Conservation (phyloP, 768 basidiomycete species). For the Strobilomyces dryophilus region DNA sequence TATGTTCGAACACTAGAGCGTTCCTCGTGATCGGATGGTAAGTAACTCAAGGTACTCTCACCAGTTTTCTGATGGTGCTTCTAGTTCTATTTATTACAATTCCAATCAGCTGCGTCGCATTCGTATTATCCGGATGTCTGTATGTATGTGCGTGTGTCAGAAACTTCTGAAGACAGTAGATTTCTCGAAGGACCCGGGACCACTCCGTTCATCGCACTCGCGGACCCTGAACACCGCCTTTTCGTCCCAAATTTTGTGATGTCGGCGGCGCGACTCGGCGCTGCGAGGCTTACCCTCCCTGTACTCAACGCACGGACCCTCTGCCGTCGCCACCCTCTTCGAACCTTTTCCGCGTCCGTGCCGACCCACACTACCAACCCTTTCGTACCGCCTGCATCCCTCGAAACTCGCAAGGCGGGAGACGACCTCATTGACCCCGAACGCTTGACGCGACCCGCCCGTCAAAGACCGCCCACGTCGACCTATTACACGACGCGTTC, state of each 20-base stretch:
- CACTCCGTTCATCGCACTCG: background rate
- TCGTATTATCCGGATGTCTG: too few species aligned
- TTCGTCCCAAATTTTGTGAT: conserved; percentile 9
- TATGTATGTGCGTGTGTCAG: too few species aligned
- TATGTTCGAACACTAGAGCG: too few species aligned
- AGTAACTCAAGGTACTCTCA: too few species aligned
- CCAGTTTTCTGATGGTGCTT: too few species aligned
- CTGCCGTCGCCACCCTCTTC: background rate
- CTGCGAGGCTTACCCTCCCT: conserved; percentile 4
- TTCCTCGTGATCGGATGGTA: too few species aligned
- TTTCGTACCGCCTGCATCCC: conserved; percentile 28
- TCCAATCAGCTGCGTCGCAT: too few species aligned
- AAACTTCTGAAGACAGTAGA: too few species aligned
- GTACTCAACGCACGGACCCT: conserved; percentile 6
- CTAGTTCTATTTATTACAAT: too few species aligned
- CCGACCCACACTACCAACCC: conserved; percentile 1
- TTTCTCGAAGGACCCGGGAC: conserved; percentile 18
- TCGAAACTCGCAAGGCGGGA: conserved; percentile 8
- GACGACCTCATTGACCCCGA: conserved; percentile 7
- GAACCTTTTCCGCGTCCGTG: conserved; percentile 11
- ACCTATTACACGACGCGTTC: conserved; percentile 83
- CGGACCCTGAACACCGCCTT: conserved; percentile 19
- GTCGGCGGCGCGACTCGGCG: conserved; percentile 7
- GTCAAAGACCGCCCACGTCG: conserved; percentile 54
- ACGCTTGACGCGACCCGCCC: conserved; percentile 3